These are phyloP conservation scores for Rhododendron molle DNA, from an alignment of 148 eudicot genomes.

Conservation along the genomic window DNA sequence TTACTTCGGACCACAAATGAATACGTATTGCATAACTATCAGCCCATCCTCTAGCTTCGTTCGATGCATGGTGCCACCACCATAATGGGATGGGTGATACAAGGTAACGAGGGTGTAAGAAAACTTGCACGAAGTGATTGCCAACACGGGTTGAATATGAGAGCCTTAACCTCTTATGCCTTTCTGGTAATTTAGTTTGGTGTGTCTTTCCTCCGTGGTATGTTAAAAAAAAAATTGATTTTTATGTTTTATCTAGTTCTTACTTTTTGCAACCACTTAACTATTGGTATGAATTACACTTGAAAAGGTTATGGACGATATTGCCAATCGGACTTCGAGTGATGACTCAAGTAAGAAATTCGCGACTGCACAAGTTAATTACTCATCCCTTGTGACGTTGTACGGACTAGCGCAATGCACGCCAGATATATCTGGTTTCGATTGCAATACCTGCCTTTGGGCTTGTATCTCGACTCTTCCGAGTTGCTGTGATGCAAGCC, in stretches of 20 bases:
- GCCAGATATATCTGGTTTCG: constrained; percentile 22
- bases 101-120: too few species aligned
- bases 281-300: neutral
- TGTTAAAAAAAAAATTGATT: neutral
- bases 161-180: too few species aligned
- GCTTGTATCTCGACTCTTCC: neutral
- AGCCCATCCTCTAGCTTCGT: too few species aligned
- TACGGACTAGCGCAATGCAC: constrained; percentile 36
- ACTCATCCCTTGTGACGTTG: constrained; percentile 1
- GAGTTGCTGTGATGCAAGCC: constrained; percentile 1
- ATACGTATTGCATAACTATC: too few species aligned
- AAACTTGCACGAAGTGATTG: too few species aligned
- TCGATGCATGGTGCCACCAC: too few species aligned
- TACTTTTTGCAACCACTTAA: neutral
- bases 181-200: too few species aligned
- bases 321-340: neutral
- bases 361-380: constrained; percentile 18
- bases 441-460: constrained; percentile 22
- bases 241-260: neutral
- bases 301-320: neutral
- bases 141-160: too few species aligned
- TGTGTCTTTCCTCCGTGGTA: neutral
- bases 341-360: neutral
- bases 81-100: too few species aligned
- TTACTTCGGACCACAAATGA: too few species aligned